Base-by-base conservation (phyloP, 306 rosid species). In the Cyclanthera cordifolia region DNA sequence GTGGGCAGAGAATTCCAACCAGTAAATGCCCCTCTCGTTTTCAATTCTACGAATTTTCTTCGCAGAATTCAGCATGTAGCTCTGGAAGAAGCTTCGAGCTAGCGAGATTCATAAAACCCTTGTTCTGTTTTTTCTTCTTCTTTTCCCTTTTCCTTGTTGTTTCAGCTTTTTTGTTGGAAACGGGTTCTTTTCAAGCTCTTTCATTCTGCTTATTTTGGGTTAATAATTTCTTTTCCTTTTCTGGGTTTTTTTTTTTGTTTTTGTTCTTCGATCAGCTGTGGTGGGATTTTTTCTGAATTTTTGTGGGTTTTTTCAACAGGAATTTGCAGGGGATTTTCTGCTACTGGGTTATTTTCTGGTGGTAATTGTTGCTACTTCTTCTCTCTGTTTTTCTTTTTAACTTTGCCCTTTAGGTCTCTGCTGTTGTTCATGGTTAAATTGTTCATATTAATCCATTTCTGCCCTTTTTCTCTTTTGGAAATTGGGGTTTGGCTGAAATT, bases 61-160 rank as follows among this genome's bases (percentile, higher is more conserved):
- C 1, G 30, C 19, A 20, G 30, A 61, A 61, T 64, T 43, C 50
- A 41, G 69, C 69, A 63, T 63, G 20, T 63, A 63, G 52, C 69
- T 41, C 9, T 39, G 32, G 69, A 41, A 41, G 32, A 39, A 61
- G 50, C 68, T 21, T 5, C 6, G 48, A 34, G 67, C n/a, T n/a
- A n/a, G n/a, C n/a, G n/a, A n/a, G n/a, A n/a, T n/a, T n/a, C n/a
- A 59, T 25, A 34, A 39, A 41, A 64, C 70, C 70, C 70, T 43
- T 41, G 20, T 64, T 64, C 70, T 64, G 70, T 2, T 64, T 64
- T 64, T 45, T 63, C 30, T 16, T 30, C 60, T 11, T 24, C n/a
- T 19, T 39, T 39, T 10, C 27, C 48, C 70, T 64, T 43, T 64
- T 64, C 7, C 8, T 64, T 43, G 39, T 45, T 32, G 67, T 59